These are phyloP conservation scores for Pharus latifolius DNA, from an alignment of 176 grass and related monocot genomes.

Conservation along the genomic window DNA sequence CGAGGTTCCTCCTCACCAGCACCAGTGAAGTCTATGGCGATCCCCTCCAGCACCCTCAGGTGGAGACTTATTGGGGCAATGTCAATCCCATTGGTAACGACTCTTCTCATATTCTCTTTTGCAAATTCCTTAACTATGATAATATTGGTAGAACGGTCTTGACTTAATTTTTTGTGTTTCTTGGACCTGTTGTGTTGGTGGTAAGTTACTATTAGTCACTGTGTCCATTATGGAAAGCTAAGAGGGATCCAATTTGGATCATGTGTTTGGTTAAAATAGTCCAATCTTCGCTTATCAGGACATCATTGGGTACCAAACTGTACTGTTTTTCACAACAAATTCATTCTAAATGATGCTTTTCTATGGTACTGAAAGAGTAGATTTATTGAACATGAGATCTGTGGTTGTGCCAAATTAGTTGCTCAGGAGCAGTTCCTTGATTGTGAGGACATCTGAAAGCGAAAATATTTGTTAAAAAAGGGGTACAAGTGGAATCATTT, in stretches of 20 bases:
- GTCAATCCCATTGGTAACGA: slow-evolving; percentile 85
- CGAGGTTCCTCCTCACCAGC: slow-evolving; percentile 87
- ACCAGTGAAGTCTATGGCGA: slow-evolving; percentile 96
- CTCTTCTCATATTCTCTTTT: not conserved
- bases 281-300: not conserved
- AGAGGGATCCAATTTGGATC: slow-evolving; percentile 3
- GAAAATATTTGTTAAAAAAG: too few species aligned
- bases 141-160: not conserved
- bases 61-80: slow-evolving; percentile 98
- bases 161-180: not conserved
- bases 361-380: not conserved
- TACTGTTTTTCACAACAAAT: not conserved
- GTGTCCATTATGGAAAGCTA: too few species aligned
- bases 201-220: slow-evolving; percentile 21
- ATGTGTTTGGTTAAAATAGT: slow-evolving; percentile 2
- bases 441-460: not conserved
- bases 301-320: slow-evolving; percentile 4
- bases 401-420: not conserved
- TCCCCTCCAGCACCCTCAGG: slow-evolving; percentile 88
- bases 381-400: slow-evolving; percentile 3
- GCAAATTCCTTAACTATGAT: not conserved
- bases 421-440: not conserved
- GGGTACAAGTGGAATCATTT: not conserved
- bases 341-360: slow-evolving; percentile 13
- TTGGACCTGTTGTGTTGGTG: not conserved